Percentiles rank a stretch among this genome's conserved stretches.
These are phyloP conservation scores for Pterula multifida DNA, from an alignment of 1,284 basidiomycete species.

Conservation along the genomic window DNA sequence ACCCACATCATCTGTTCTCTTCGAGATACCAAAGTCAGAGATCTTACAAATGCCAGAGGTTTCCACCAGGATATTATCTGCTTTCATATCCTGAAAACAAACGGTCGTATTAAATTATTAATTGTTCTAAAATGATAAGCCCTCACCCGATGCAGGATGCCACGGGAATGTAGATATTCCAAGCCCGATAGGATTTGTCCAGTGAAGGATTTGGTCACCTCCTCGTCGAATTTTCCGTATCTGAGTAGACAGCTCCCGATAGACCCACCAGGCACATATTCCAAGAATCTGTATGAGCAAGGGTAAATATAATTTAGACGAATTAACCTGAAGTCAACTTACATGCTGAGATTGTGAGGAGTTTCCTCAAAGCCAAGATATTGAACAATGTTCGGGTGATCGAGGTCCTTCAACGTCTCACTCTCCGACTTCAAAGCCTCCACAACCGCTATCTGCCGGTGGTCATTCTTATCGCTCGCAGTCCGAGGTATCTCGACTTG, in stretches of 20 bases:
- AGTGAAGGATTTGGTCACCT: slow-evolving; percentile 89
- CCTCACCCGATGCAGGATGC: slow-evolving; percentile 81
- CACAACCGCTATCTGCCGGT: slow-evolving; percentile 76
- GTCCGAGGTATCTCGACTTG: slow-evolving; percentile 95
- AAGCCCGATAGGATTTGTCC: slow-evolving; percentile 87
- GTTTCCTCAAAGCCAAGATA: slow-evolving; percentile 98
- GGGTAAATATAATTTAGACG: slow-evolving; percentile 8
- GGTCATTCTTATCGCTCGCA: slow-evolving; percentile 80
- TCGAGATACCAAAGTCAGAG: slow-evolving; percentile 95
- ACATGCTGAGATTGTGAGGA: slow-evolving; percentile 86
- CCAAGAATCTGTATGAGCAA: slow-evolving; percentile 64
- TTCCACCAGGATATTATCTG: slow-evolving; percentile 97
- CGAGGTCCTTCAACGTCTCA: slow-evolving; percentile 89
- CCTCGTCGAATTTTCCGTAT: slow-evolving; percentile 87
- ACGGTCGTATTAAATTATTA: slow-evolving; percentile 4
- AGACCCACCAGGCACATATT: slow-evolving; percentile 97
- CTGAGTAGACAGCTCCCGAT: slow-evolving; percentile 88
- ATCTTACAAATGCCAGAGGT: slow-evolving; percentile 93
- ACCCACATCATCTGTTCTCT: slow-evolving; percentile 78
- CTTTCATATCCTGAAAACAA: slow-evolving; percentile 75
- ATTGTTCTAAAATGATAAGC: slow-evolving; percentile 2
- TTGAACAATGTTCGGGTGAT: slow-evolving; percentile 95
- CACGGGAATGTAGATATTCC: slow-evolving; percentile 85
- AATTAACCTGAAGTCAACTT: slow-evolving; percentile 20
- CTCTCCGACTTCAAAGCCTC: slow-evolving; percentile 92